Evolutionary conservation across 2,329 filamentous ascomycete genomes (phyloP).

Genomic region (Lachnellula subtilissima): DNA sequence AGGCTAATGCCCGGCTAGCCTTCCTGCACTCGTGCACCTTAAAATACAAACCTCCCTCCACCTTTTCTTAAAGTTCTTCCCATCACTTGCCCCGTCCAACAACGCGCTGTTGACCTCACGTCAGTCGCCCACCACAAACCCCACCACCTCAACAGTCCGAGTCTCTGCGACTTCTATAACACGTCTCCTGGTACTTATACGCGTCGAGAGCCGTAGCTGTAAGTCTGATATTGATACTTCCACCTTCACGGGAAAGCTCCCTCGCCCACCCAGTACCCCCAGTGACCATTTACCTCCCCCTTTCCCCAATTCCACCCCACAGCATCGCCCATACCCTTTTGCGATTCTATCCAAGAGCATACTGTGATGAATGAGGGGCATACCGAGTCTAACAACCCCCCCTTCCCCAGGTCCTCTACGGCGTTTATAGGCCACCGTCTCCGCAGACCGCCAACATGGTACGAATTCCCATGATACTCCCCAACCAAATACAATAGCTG

Average conservation of each 20-base stretch:
- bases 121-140: constrained; percentile 23
- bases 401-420: constrained; percentile 18
- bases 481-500: constrained; percentile 3
- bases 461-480: not conserved
- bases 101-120: constrained; percentile 15
- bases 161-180: constrained; percentile 24
- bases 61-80: constrained; percentile 23
- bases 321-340: constrained; percentile 5
- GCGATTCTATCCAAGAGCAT: constrained; percentile 5
- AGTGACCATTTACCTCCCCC: constrained; percentile 1
- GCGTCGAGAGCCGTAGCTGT: constrained; percentile 28
- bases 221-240: constrained; percentile 21
- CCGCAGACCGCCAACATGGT: constrained; percentile 26
- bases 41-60: constrained; percentile 32
- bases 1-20: constrained; percentile 20
- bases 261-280: constrained; percentile 10
- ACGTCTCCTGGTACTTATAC: constrained; percentile 20
- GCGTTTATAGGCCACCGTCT: constrained; percentile 11
- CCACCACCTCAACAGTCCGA: constrained; percentile 29
- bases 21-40: constrained; percentile 11
- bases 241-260: constrained; percentile 11
- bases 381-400: constrained; percentile 21
- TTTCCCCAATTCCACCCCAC: constrained; percentile 8
- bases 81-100: constrained; percentile 23
- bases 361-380: constrained; percentile 12